These are phyloP conservation scores for Flaveria ramosissima DNA, from an alignment of 129 eudicot genomes.

Conservation along the genomic window DNA sequence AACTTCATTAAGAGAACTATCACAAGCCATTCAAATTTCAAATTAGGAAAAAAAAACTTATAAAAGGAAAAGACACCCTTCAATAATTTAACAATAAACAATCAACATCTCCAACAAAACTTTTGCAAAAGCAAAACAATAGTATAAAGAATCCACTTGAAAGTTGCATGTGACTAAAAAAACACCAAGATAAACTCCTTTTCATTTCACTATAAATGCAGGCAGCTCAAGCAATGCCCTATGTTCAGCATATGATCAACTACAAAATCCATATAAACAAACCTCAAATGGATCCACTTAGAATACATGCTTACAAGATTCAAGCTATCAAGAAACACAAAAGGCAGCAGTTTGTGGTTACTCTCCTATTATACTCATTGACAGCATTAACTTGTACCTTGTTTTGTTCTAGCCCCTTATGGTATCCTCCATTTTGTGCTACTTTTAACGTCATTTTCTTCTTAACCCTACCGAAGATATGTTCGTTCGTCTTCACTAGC, in stretches of 20 bases:
- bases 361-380: slow-evolving; percentile 45
- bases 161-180: slow-evolving; percentile 40
- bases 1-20: slow-evolving; percentile 11
- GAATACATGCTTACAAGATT: slow-evolving; percentile 48
- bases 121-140: slow-evolving; percentile 41
- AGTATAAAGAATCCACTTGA: slow-evolving; percentile 33
- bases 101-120: slow-evolving; percentile 30
- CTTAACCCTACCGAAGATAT: slow-evolving; percentile 41
- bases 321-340: slow-evolving; percentile 53
- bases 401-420: slow-evolving; percentile 54
- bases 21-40: slow-evolving; percentile 4
- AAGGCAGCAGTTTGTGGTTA: slow-evolving; percentile 50
- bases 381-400: slow-evolving; percentile 47
- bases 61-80: slow-evolving; percentile 31
- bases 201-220: slow-evolving; percentile 41
- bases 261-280: slow-evolving; percentile 3
- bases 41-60: background rate
- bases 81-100: slow-evolving; percentile 21
- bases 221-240: slow-evolving; percentile 25
- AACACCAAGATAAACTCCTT: slow-evolving; percentile 20
- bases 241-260: slow-evolving; percentile 33
- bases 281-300: slow-evolving; percentile 45
- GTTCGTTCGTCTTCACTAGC: slow-evolving; percentile 48
- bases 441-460: slow-evolving; percentile 41
- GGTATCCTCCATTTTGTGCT: slow-evolving; percentile 56